phyloP scores from a whole-genome alignment of 1,284 basidiomycete genomes.

The Pterula multifida region DNA sequence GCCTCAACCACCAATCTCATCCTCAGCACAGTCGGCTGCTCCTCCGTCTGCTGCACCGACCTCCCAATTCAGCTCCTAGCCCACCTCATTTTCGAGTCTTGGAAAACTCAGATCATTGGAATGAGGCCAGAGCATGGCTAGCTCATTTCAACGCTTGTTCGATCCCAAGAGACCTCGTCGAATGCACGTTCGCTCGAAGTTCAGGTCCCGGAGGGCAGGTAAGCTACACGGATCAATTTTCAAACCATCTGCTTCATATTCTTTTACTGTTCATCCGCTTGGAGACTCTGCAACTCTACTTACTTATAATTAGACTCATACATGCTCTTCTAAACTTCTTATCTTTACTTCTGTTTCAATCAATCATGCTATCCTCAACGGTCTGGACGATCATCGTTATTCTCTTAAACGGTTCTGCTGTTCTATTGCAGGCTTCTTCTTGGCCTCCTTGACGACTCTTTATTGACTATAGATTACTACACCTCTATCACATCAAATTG shows the following conservation, averaged over 20 bases:
- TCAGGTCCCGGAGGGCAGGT: slow-evolving; percentile 76
- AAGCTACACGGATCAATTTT: too few relatives aligned
- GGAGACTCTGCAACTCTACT: background rate
- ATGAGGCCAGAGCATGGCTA: slow-evolving; percentile 40
- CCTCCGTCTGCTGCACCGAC: background rate
- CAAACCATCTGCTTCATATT: slow-evolving; percentile 4
- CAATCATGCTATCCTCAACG: background rate
- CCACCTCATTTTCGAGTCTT: slow-evolving; percentile 24
- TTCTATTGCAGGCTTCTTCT: background rate
- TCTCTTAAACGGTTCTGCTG: background rate
- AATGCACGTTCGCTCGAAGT: slow-evolving; percentile 57
- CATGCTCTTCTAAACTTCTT: background rate
- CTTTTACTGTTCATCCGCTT: background rate
- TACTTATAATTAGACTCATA: background rate
- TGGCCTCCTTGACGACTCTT: background rate
- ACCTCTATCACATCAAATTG: background rate
- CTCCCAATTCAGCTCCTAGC: slow-evolving; percentile 7
- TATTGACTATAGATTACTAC: background rate
- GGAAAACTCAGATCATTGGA: slow-evolving; percentile 26
- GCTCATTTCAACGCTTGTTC: slow-evolving; percentile 26
- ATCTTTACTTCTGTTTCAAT: background rate
- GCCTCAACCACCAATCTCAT: background rate
- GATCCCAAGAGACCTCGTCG: slow-evolving; percentile 39
- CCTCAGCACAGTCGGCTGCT: background rate
- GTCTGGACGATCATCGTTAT: background rate